These are phyloP conservation scores for Tetracladium marchalianum DNA, from an alignment of 495 filamentous ascomycete species.

Conservation along the genomic window DNA sequence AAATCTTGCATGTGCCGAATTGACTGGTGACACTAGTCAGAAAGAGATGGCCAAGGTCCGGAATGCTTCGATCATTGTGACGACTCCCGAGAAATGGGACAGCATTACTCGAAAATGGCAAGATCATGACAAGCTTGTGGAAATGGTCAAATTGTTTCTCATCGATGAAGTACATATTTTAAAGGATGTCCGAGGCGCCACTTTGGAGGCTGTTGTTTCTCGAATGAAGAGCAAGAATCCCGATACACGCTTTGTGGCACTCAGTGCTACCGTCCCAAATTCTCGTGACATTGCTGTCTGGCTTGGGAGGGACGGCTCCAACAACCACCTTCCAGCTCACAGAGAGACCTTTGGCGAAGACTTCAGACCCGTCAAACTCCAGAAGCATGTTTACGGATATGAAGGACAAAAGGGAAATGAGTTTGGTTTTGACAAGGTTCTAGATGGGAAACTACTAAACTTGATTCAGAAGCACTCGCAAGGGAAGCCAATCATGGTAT, in stretches of 20 bases:
- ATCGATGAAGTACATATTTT: conserved; percentile 97
- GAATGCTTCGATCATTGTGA: conserved; percentile 83
- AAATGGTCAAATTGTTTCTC: conserved; percentile 80
- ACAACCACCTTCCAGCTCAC: conserved; percentile 56
- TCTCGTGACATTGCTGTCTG: conserved; percentile 82
- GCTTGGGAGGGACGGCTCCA: conserved; percentile 70
- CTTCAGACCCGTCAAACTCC: conserved; percentile 77
- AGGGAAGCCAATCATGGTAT: conserved; percentile 83
- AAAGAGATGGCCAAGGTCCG: conserved; percentile 64
- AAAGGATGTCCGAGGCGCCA: conserved; percentile 81
- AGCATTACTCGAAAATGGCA: conserved; percentile 94
- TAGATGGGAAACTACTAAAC: conserved; percentile 62
- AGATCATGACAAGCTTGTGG: conserved; percentile 74
- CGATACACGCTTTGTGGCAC: conserved; percentile 79
- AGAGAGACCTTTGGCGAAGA: conserved; percentile 83
- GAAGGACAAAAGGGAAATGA: conserved; percentile 58
- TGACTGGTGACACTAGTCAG: conserved; percentile 86
- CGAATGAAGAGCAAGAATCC: conserved; percentile 90
- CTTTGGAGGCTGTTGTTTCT: conserved; percentile 89
- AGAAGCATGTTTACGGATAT: conserved; percentile 80
- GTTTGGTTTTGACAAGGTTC: conserved; percentile 75
- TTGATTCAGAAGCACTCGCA: conserved; percentile 69
- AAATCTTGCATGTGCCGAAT: conserved; percentile 67
- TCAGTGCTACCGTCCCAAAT: conserved; percentile 92
- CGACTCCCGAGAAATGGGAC: conserved; percentile 98